Evolutionary conservation across 2,329 filamentous ascomycete species (phyloP), one percentile per base, ranked within the genome.

Genomic region (Sporothrix curviconia): DNA sequence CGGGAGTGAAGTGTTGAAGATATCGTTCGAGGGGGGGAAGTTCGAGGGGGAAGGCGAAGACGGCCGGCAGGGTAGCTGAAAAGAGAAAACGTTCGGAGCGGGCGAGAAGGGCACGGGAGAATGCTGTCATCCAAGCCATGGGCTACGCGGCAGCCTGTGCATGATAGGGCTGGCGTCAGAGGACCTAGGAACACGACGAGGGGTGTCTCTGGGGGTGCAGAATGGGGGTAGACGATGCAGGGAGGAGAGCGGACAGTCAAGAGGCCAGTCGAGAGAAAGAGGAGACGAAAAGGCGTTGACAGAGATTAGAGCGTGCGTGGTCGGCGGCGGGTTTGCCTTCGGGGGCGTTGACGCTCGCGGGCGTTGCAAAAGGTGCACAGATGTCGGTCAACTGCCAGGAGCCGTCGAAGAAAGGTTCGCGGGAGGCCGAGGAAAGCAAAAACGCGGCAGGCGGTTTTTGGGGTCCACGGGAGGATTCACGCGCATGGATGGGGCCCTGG

Each of bases 51-150:
- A 24, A 37, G 14, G 40, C 42, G 30, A n/a, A 44, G 32, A 17
- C 3, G 54, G 17, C 44, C 51, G 56, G 51, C 50, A 55, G 51
- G 30, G 37, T 54, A 51, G 56, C 51, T 34, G 51, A 4, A 25
- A n/a, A n/a, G n/a, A n/a, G n/a, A n/a, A n/a, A n/a, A n/a, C n/a
- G n/a, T n/a, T n/a, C n/a, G n/a, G n/a, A n/a, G n/a, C n/a, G n/a
- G n/a, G 15, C 36, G 11, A 24, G 12, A 54, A 30, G 15, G 25
- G 36, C 56, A 39, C 37, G 17, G 22, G 24, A 36, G 36, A 34
- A 46, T 34, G 55, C 50, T 36, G 43, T 60, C 60, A 58, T 37
- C 53, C 55, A 56, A 56, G 55, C 61, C 58, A 60, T 60, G 22
- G 51, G 44, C 25, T 52, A 32, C 37, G 22, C 22, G 55, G 46